These are phyloP conservation scores for Nicotiana benthamiana DNA, from an alignment of 257 asterid species.

Conservation along the genomic window DNA sequence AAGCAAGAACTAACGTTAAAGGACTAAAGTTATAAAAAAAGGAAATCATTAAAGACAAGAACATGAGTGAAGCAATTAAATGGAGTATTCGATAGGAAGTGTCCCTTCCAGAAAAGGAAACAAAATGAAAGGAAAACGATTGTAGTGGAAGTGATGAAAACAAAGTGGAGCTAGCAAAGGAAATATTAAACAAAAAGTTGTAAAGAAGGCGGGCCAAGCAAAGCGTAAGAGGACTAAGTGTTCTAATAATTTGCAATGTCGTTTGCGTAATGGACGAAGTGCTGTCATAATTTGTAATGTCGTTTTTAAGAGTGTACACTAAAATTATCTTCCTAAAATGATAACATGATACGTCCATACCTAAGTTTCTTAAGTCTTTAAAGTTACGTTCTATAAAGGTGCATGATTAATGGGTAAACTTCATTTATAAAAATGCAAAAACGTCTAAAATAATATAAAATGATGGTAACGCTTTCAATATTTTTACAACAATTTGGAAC, in stretches of 20 bases:
- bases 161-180: not conserved
- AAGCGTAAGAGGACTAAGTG: too few relatives aligned
- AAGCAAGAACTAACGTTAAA: not conserved
- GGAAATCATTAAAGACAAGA: not conserved
- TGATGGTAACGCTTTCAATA: not conserved
- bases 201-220: not conserved
- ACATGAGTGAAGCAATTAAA: constrained; percentile 3
- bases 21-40: not conserved
- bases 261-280: too few relatives aligned
- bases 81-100: not conserved
- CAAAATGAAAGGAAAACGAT: not conserved
- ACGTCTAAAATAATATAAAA: not conserved
- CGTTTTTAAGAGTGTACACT: too few relatives aligned
- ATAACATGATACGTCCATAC: not conserved
- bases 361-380: not conserved
- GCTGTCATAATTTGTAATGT: too few relatives aligned
- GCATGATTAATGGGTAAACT: too few relatives aligned
- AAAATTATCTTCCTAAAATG: too few relatives aligned
- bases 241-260: too few relatives aligned
- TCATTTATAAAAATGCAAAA: too few relatives aligned
- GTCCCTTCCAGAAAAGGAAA: not conserved
- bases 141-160: not conserved
- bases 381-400: not conserved
- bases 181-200: not conserved
- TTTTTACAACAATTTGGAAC: too few relatives aligned